Percentiles rank a stretch among this genome's conserved stretches.
phyloP scores from a whole-genome alignment of 129 eudicot genomes.

The Tagetes patula region DNA sequence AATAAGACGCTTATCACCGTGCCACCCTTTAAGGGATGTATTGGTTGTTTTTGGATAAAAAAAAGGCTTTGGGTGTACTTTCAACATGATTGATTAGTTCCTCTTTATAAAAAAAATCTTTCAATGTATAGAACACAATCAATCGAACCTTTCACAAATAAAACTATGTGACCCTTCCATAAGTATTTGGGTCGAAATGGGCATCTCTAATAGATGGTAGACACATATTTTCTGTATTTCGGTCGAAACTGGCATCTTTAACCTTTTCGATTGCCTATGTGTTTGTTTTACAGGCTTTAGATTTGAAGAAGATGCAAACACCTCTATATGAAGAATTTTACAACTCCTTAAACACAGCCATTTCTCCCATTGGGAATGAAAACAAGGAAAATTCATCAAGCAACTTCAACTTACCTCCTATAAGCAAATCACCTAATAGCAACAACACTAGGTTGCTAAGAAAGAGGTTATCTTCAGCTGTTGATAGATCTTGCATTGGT shows the following conservation, averaged over 20 bases:
- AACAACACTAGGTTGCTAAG: conserved; percentile 34
- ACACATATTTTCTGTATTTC: neutral
- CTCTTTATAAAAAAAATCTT: too few species aligned
- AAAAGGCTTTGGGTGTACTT: too few species aligned
- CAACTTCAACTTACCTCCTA: conserved; percentile 63
- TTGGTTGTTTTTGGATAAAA: too few species aligned
- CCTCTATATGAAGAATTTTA: conserved; percentile 87
- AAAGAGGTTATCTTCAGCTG: conserved; percentile 79
- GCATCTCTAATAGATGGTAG: neutral
- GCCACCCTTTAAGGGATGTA: too few species aligned
- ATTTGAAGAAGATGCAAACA: conserved; percentile 89
- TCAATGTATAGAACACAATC: too few species aligned
- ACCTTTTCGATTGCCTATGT: conserved; percentile 2
- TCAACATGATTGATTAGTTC: too few species aligned
- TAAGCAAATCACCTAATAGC: conserved; percentile 68
- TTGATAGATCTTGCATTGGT: conserved; percentile 45
- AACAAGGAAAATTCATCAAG: conserved; percentile 66
- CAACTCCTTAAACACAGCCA: conserved; percentile 67
- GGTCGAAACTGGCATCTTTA: neutral
- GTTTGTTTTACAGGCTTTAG: conserved; percentile 73
- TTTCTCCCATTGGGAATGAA: conserved; percentile 44
- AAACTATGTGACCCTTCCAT: neutral
- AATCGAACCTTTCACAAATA: neutral
- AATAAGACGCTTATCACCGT: too few species aligned
- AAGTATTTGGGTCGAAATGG: neutral